Base-by-base conservation (phyloP, 345 rosid genomes). In the Boechera divaricarpa region DNA sequence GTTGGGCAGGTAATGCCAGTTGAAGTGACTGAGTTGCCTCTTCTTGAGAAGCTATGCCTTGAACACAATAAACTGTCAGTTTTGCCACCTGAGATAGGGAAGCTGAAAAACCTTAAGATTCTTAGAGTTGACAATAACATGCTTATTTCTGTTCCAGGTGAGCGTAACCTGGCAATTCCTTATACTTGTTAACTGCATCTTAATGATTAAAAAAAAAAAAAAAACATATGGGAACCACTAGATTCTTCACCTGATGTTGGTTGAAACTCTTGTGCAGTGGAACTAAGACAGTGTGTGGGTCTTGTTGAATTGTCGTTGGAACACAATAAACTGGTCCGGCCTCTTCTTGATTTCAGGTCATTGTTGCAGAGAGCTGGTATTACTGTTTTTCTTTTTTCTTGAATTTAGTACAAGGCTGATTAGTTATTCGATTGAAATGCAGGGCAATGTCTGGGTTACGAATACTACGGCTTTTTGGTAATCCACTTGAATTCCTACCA, bases 311-410 rank as follows among this genome's bases (percentile, higher is more conserved):
- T 95, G 77, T 95, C 99, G 10, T 78, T 95, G 83, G 99, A 95
- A 67, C 91, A 92, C 90, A 95, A 95, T 84, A 93, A 86, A 82
- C 96, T 95, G 67, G 81, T 95, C 53, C 91, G 97, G 45, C 99
- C 98, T 74, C 96, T 95, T 83, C 99, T 95, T 74, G 99, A 95
- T 87, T 95, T 91, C 96, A 95, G 99, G 99, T 95, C 80, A 76
- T 62, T 81, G 69, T 72, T 31, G 74, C 53, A 72, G 66, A 52
- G 29, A 70, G 48, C 24, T 63, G 58, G 47, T 69, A 55, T 63
- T 21, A 49, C 47, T 78, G 26, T 56, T 82, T 42, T 62, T 16
- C 16, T 63, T 45, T 77, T 69, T 82, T 32, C 4, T 47, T 69
- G 52, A 60, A 61, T 47, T 32, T 54, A 6, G 33, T 54, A 55